These are phyloP conservation scores for Lichtheimia corymbifera DNA, from an alignment of 371 early-diverging fungal genomes.

Conservation along the genomic window DNA sequence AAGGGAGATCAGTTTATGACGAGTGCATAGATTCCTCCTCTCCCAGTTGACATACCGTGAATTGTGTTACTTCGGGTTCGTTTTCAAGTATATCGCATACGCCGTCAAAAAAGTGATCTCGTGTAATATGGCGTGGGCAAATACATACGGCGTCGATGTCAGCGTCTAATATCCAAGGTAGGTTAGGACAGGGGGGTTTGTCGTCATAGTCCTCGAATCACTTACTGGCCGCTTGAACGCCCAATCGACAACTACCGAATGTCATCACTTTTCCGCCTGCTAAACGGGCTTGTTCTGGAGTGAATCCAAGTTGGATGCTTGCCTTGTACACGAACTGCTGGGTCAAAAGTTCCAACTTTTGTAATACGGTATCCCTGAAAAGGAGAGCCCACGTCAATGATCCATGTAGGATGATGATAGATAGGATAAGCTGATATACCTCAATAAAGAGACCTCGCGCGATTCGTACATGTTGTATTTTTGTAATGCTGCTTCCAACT, in stretches of 20 bases:
- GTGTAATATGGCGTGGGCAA: conserved; percentile 89
- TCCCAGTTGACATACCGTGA: conserved; percentile 63
- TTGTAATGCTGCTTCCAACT: conserved; percentile 2
- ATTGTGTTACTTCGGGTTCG: conserved; percentile 84
- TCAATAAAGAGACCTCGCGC: background rate
- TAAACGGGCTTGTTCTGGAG: conserved; percentile 80
- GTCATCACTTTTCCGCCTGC: conserved; percentile 99
- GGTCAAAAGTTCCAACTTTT: conserved; percentile 81
- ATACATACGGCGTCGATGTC: conserved; percentile 99
- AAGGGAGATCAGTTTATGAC: background rate
- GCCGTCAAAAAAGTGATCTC: conserved; percentile 94
- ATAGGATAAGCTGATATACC: background rate
- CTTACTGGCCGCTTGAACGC: conserved; percentile 94
- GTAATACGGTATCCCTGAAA: conserved; percentile 59
- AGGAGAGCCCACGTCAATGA: background rate
- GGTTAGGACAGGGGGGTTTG: too few species aligned
- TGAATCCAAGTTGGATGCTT: conserved; percentile 65
- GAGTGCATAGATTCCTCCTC: too few species aligned
- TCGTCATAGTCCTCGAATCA: background rate
- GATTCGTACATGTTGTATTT: conserved; percentile 14
- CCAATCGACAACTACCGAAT: conserved; percentile 98
- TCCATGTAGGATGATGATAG: background rate
- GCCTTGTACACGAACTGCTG: conserved; percentile 89
- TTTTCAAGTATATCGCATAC: conserved; percentile 88
- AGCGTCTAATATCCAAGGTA: conserved; percentile 53